Base-by-base conservation (phyloP, 2,329 filamentous ascomycete genomes). In the Hymenoscyphus occultus region DNA sequence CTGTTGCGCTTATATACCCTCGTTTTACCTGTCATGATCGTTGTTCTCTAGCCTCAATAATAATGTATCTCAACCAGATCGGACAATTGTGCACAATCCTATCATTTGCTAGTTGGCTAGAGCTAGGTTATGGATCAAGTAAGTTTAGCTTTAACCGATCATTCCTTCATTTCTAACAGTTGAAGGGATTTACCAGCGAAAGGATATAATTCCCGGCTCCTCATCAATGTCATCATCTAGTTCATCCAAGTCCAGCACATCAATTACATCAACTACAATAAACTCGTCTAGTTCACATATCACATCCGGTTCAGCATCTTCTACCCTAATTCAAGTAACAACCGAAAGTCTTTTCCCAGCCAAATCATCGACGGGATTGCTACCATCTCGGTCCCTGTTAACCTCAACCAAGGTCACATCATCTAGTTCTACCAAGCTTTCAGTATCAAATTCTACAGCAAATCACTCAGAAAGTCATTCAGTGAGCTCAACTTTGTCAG, bases 111-210 rank as follows among this genome's bases (percentile, higher is more conserved):
- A 39, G 2, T 19, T 39, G 32, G 32, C 12, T 58, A 58, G 56
- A 58, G 56, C 56, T n/a, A 16, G 56, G 32, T 35, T 39, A 58
- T n/a, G 56, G 56, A 35, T 58, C 32, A 22, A 35, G 56, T 58
- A 19, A 58, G 56, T 39, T 35, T n/a, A 19, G 9, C 31, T 39
- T 16, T 39, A 31, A 58, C 1, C 13, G 16, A 39, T n/a, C n/a
- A 19, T n/a, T 58, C 56, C 56, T 35, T 57, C 56, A 39, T 16
- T 32, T n/a, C 56, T 58, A 39, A 58, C 32, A 12, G 6, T 3
- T 14, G 39, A 35, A 58, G 32, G 56, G 39, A 58, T 58, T 22
- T 35, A 58, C 39, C 56, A 19, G 9, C 56, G 56, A 12, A 13
- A n/a, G 12, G 39, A 35, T 12, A 58, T 22, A 19, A 39, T 22